These are phyloP conservation scores for Cenchrus fungigraminus DNA, from an alignment of 176 grass and related monocot genomes.

Conservation along the genomic window DNA sequence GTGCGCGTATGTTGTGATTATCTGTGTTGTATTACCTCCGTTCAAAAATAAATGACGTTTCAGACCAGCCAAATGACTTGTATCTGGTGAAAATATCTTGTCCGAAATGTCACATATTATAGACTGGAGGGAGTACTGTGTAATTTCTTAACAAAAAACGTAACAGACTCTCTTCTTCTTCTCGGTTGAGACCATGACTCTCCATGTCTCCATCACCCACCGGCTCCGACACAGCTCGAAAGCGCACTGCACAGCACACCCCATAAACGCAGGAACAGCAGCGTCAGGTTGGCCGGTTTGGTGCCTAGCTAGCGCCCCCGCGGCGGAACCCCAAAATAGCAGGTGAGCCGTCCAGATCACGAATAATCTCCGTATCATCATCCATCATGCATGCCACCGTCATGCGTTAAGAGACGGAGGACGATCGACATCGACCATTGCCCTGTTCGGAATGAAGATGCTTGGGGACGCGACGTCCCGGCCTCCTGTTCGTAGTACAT, in stretches of 20 bases:
- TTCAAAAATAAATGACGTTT: no score
- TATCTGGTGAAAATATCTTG: no score
- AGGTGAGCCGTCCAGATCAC: slow-evolving; percentile 24
- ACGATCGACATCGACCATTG: background rate
- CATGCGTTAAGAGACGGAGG: background rate
- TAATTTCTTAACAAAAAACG: no score
- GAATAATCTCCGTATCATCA: background rate
- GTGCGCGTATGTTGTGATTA: no score
- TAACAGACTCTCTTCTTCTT: no score
- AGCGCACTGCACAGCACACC: background rate
- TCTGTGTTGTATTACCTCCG: no score
- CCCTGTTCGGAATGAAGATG: background rate
- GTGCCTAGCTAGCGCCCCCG: background rate
- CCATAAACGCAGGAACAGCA: slow-evolving; percentile 3
- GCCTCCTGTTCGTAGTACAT: no score
- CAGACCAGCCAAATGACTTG: no score
- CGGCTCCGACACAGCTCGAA: slow-evolving; percentile 11
- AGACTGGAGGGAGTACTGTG: no score
- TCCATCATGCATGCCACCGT: background rate
- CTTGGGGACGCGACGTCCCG: no score
- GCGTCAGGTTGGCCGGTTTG: slow-evolving; percentile 24
- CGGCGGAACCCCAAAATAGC: background rate
- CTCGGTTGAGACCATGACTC: background rate
- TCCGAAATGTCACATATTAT: no score
- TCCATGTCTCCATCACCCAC: background rate